Evolutionary conservation across 169 alveolate species (phyloP).

Genomic region (Plasmodium reichenowi): DNA sequence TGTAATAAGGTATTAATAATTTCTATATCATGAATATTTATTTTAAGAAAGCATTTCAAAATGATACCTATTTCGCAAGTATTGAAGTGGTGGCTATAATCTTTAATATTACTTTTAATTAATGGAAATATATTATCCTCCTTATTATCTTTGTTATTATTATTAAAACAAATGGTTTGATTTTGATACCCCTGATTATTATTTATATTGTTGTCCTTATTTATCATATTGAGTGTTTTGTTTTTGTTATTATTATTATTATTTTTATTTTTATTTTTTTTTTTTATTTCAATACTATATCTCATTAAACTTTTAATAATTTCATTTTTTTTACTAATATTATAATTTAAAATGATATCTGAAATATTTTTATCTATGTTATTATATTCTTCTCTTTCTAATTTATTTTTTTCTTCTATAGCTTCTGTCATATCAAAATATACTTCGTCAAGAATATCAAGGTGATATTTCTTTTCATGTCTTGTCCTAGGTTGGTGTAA

Average conservation of each 20-base stretch:
- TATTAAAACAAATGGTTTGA: not conserved
- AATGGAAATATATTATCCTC: slow-evolving; percentile 10
- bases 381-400: slow-evolving; percentile 60
- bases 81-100: slow-evolving; percentile 37
- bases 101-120: slow-evolving; percentile 37
- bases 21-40: slow-evolving; percentile 29
- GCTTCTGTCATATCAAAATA: slow-evolving; percentile 74
- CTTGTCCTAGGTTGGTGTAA: slow-evolving; percentile 45
- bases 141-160: not conserved
- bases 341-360: slow-evolving; percentile 50
- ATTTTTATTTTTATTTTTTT: not conserved
- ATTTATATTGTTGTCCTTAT: not conserved
- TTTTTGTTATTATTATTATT: not conserved
- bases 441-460: slow-evolving; percentile 56
- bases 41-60: slow-evolving; percentile 59
- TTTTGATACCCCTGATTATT: not conserved
- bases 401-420: slow-evolving; percentile 46
- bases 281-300: slow-evolving; percentile 45
- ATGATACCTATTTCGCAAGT: slow-evolving; percentile 66
- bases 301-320: slow-evolving; percentile 43
- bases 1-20: slow-evolving; percentile 26
- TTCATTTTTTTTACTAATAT: slow-evolving; percentile 44
- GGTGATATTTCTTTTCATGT: slow-evolving; percentile 55
- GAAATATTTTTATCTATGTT: slow-evolving; percentile 38
- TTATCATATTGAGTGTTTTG: not conserved